phyloP scores from a whole-genome alignment of 441 rosid genomes.

The Erodium trifolium region DNA sequence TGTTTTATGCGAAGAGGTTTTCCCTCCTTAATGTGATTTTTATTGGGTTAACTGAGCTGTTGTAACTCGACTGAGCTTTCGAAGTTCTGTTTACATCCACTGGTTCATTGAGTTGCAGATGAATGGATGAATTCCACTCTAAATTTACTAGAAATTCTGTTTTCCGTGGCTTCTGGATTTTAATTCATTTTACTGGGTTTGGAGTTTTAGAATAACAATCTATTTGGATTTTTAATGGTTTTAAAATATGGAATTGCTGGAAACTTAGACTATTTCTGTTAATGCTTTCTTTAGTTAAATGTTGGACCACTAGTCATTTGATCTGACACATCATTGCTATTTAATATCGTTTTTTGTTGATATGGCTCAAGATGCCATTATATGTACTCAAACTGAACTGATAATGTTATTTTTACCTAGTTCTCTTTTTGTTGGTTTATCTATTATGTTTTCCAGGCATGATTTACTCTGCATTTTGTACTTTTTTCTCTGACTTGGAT shows the following conservation, averaged over 20 bases:
- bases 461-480: neutral
- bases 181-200: neutral
- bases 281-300: neutral
- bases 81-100: neutral
- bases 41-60: neutral
- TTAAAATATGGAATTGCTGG: neutral
- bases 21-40: neutral
- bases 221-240: neutral
- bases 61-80: neutral
- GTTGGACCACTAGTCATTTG: neutral
- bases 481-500: neutral
- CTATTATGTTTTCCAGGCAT: neutral
- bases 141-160: neutral
- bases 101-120: neutral
- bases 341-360: neutral
- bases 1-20: neutral
- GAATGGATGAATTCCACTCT: neutral
- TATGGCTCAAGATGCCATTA: neutral
- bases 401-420: neutral
- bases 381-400: neutral
- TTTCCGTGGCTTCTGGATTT: neutral
- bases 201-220: neutral
- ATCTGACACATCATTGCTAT: neutral
- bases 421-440: neutral
- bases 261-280: neutral